Percentiles rank a stretch among this genome's conserved stretches.
Evolutionary conservation across 306 rosid species (phyloP).

Genomic region (Arachis hypogaea): DNA sequence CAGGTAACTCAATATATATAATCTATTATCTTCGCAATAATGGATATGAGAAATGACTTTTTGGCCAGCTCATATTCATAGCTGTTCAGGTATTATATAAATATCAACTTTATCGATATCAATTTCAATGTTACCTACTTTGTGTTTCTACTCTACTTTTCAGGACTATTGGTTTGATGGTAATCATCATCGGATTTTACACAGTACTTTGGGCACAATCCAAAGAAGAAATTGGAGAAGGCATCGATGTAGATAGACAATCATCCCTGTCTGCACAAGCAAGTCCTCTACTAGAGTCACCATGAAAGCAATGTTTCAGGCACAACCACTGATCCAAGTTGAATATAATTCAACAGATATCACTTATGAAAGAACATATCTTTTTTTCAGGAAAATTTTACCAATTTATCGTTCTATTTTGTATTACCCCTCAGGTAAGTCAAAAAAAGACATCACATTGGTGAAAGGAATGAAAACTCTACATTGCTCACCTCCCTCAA

Average conservation of each 20-base stretch:
- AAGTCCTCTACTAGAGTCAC: slow-evolving; percentile 48
- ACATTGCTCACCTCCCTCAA: slow-evolving; percentile 32
- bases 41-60: too few relatives aligned
- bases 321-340: neutral
- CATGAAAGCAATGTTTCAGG: slow-evolving; percentile 10
- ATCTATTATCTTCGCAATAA: too few relatives aligned
- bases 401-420: slow-evolving; percentile 15
- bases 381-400: neutral
- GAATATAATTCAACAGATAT: slow-evolving; percentile 11
- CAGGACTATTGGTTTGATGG: slow-evolving; percentile 57
- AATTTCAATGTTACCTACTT: neutral
- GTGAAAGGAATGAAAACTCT: slow-evolving; percentile 26
- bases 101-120: too few relatives aligned
- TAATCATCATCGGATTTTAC: slow-evolving; percentile 57
- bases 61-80: too few relatives aligned
- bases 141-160: neutral
- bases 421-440: neutral
- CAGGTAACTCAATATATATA: slow-evolving; percentile 39
- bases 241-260: slow-evolving; percentile 36
- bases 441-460: slow-evolving; percentile 4
- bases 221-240: slow-evolving; percentile 35
- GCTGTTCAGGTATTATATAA: too few relatives aligned
- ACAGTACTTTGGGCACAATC: slow-evolving; percentile 70
- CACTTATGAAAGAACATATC: neutral
- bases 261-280: slow-evolving; percentile 33